Evolutionary conservation across 2,329 filamentous ascomycete genomes (phyloP), one percentile per base, ranked within the genome.

Genomic region (Nemania sp.): DNA sequence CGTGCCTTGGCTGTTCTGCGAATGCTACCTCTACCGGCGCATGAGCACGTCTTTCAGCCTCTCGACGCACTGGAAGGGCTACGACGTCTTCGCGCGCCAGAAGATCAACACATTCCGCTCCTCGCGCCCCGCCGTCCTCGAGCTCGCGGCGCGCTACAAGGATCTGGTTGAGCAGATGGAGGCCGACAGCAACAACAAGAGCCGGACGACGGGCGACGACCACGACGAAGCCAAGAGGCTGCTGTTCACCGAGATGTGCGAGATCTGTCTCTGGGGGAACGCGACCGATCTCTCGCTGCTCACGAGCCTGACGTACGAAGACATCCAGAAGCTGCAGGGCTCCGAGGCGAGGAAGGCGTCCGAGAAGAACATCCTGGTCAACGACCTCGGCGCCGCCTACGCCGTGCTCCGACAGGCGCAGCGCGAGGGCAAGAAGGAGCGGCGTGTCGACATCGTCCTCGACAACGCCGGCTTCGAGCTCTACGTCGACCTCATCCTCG

Each of bases 401-500:
- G 79, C 85, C 7, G 76, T 85, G 0, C 81, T 96, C 20, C 85
- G 83, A 57, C 81, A 84, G 62, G 89, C 89, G 0, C 85, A 89
- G 66, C 81, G 81, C 20, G 81, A 83, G 34, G 83, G 84, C 29
- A 86, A 86, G 71, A 79, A 82, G 62, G 88, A 92, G 67, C 85
- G 92, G 39, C 84, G 91, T 15, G 89, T 99, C 2, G 95, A 99
- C 71, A 94, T 99, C 65, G 90, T 99, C 2, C 88, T 99, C 5
- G 95, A 99, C 75, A 99, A 99, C 69, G 92, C 95, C 18, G 95
- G 95, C 5, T 99, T 99, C 72, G 95, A 99, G 80, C 84, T 99
- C 12, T 99, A 92, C 72, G 95, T 98, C 66, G 95, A 99, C 72
- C 83, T 99, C 10, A 88, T 98, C 59, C 83, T 99, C 1, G 93